A percentile compares a stretch with the other conserved stretches of the same genome.
These are phyloP conservation scores for Neophaeococcomyces mojaviensis DNA, from an alignment of 2,329 filamentous ascomycete genomes.

Conservation along the genomic window DNA sequence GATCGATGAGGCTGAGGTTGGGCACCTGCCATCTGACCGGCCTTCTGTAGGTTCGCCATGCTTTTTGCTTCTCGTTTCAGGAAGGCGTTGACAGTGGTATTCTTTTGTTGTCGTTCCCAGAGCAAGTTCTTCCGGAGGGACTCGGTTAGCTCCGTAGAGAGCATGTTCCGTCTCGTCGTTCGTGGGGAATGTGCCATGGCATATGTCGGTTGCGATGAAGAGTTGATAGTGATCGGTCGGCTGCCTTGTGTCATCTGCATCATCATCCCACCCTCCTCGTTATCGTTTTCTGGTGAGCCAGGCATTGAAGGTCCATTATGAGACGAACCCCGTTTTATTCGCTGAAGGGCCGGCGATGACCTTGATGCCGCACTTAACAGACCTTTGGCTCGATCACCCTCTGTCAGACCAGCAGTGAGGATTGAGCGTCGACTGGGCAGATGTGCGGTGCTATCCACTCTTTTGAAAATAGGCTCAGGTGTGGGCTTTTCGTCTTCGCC, in stretches of 20 bases:
- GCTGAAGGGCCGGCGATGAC: slow-evolving; percentile 38
- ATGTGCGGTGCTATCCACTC: slow-evolving; percentile 81
- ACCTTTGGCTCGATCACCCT: slow-evolving; percentile 63
- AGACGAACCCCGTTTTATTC: slow-evolving; percentile 52
- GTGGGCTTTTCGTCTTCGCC: slow-evolving; percentile 60
- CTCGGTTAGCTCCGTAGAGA: slow-evolving; percentile 87
- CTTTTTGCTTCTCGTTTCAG: slow-evolving; percentile 88
- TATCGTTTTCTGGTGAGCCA: slow-evolving; percentile 50
- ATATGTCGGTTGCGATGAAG: slow-evolving; percentile 15
- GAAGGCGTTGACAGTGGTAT: slow-evolving; percentile 77
- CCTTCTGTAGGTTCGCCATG: slow-evolving; percentile 78
- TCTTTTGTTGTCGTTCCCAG: slow-evolving; percentile 93
- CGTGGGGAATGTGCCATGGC: slow-evolving; percentile 75
- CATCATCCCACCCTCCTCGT: slow-evolving; percentile 30
- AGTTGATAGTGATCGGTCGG: slow-evolving; percentile 14
- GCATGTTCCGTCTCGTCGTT: slow-evolving; percentile 90
- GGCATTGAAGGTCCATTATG: slow-evolving; percentile 61
- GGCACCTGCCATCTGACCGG: slow-evolving; percentile 47
- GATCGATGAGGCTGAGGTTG: slow-evolving; percentile 46
- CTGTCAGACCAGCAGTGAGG: slow-evolving; percentile 80
- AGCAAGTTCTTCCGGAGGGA: slow-evolving; percentile 84
- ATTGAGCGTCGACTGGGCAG: slow-evolving; percentile 79
- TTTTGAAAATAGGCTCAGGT: slow-evolving; percentile 69
- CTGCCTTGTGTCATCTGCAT: slow-evolving; percentile 14
- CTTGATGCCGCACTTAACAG: slow-evolving; percentile 58